A percentile compares a stretch with the other conserved stretches of the same genome.
These are phyloP conservation scores for Phycomyces nitens DNA, from an alignment of 192 early-diverging fungal species.

Conservation along the genomic window DNA sequence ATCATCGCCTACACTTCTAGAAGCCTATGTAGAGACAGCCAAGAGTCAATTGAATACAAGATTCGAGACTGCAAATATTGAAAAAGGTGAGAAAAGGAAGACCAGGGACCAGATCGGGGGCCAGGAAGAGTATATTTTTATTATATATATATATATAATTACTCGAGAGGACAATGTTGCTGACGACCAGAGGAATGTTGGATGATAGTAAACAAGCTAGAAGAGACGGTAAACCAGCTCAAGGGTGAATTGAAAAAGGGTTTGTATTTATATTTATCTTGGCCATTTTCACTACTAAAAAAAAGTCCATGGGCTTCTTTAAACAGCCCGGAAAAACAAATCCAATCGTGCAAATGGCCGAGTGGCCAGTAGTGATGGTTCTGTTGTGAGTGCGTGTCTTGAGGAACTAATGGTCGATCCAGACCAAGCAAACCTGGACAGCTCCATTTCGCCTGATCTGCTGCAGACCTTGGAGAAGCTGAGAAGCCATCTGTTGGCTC, in stretches of 20 bases:
- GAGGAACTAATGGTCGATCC: slow-evolving; percentile 8
- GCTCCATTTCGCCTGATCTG: slow-evolving; percentile 6
- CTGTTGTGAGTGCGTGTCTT: background rate
- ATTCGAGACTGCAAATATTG: background rate
- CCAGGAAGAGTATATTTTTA: no score
- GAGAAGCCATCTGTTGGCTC: slow-evolving; percentile 7
- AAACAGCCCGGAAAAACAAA: background rate
- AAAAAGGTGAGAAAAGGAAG: background rate
- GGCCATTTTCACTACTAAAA: no score
- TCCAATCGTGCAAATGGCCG: background rate
- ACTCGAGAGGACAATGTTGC: background rate
- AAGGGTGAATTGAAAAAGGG: background rate
- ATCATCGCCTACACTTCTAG: slow-evolving; percentile 5
- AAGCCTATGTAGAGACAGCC: slow-evolving; percentile 10
- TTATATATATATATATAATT: no score
- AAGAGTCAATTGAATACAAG: slow-evolving; percentile 1
- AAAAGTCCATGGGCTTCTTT: no score
- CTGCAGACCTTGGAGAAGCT: slow-evolving; percentile 11
- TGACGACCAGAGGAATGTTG: background rate
- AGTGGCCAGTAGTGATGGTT: background rate
- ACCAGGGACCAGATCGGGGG: no score
- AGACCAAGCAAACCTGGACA: slow-evolving; percentile 3
- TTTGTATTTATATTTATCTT: no score
- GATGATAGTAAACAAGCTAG: background rate
- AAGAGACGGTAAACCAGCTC: background rate